These are phyloP conservation scores for Septoria petroselini DNA, from an alignment of 2,329 filamentous ascomycete species.

Conservation along the genomic window DNA sequence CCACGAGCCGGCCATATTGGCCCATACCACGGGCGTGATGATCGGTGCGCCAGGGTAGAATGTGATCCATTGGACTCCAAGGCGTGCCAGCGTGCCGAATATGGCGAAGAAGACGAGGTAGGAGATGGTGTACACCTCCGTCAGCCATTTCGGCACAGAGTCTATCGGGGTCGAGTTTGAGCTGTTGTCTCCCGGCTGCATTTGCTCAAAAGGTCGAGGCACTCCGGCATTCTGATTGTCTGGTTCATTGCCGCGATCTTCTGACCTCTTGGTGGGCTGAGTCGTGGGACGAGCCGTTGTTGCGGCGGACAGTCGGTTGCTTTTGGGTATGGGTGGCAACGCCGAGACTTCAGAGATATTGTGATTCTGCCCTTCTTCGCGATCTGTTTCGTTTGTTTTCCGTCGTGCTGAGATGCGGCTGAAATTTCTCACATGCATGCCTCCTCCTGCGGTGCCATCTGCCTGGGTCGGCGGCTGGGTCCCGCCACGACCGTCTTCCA, in stretches of 20 bases:
- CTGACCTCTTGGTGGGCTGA: constrained; percentile 13
- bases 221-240: constrained; percentile 1
- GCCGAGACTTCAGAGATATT: constrained; percentile 16
- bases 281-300: constrained; percentile 17
- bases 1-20: constrained; percentile 77
- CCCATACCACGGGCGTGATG: constrained; percentile 74
- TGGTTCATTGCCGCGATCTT: constrained; percentile 5
- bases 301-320: constrained; percentile 20
- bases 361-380: constrained; percentile 10
- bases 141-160: constrained; percentile 35
- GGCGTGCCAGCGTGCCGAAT: constrained; percentile 75
- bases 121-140: constrained; percentile 62
- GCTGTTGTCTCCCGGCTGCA: constrained; percentile 20
- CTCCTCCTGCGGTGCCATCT: constrained; percentile 5
- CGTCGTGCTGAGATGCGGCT: constrained; percentile 20
- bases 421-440: constrained; percentile 23
- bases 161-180: too few species aligned
- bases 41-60: constrained; percentile 75
- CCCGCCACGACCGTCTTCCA: constrained; percentile 21
- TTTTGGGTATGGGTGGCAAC: constrained; percentile 23
- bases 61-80: constrained; percentile 77
- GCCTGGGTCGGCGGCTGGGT: constrained; percentile 5
- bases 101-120: constrained; percentile 84
- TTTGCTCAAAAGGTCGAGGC: constrained; percentile 17
- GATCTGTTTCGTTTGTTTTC: constrained; percentile 15